Conservation (phyloP, 345 rosid genomes). For the Triadica sebifera region DNA sequence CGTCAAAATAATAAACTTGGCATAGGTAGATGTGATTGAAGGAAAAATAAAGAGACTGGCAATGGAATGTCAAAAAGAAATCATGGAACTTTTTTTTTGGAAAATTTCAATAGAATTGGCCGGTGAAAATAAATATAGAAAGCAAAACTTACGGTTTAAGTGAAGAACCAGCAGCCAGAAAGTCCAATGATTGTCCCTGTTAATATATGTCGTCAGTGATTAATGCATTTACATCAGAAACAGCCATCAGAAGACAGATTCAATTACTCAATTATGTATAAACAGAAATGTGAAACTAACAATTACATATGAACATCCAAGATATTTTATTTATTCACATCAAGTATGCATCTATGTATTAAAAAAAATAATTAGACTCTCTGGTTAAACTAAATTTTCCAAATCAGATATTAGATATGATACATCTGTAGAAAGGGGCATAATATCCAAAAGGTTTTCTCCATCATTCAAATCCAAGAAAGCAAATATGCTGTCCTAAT, state of each 20-base stretch:
- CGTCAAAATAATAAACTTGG: background rate
- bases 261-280: background rate
- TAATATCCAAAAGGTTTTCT: background rate
- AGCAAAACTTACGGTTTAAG: constrained; percentile 8
- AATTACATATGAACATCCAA: background rate
- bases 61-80: background rate
- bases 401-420: background rate
- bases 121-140: too few species aligned
- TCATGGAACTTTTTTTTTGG: too few species aligned
- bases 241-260: background rate
- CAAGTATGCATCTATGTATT: background rate
- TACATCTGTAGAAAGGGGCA: background rate
- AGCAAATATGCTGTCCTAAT: background rate
- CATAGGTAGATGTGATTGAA: background rate
- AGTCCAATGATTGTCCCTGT: constrained; percentile 13
- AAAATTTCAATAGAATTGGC: background rate
- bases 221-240: background rate
- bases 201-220: background rate
- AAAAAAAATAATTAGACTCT: background rate
- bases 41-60: background rate
- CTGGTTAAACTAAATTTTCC: background rate
- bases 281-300: background rate
- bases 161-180: constrained; percentile 6
- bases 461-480: background rate
- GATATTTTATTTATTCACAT: background rate